A percentile compares a stretch with the other conserved stretches of the same genome.
Evolutionary conservation across 1,139 yeast genomes (phyloP).

Genomic region (Nakaseomyces glabratus): DNA sequence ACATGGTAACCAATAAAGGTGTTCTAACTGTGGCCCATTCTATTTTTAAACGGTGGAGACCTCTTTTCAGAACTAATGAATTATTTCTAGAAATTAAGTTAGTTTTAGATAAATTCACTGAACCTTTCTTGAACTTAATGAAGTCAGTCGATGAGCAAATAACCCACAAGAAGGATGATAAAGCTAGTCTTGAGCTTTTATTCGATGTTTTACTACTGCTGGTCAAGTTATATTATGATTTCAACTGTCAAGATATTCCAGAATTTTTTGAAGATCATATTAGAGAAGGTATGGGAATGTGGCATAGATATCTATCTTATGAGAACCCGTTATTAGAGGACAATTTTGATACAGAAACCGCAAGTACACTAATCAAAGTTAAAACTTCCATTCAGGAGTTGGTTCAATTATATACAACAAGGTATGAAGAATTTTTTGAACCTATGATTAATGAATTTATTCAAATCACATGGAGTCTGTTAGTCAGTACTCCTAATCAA

Average conservation of each 20-base stretch:
- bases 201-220: conserved; percentile 66
- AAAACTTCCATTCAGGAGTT: conserved; percentile 82
- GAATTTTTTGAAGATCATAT: conserved; percentile 94
- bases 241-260: conserved; percentile 96
- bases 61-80: conserved; percentile 84
- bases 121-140: conserved; percentile 65
- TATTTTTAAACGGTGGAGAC: conserved; percentile 94
- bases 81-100: conserved; percentile 78
- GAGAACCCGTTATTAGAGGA: conserved; percentile 47
- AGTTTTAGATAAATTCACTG: conserved; percentile 78
- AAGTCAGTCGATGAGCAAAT: conserved; percentile 60
- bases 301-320: conserved; percentile 71
- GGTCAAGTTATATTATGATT: conserved; percentile 77
- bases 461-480: conserved; percentile 70
- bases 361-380: conserved; percentile 61
- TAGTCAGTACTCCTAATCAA: conserved; percentile 58
- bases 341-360: conserved; percentile 54
- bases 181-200: conserved; percentile 43
- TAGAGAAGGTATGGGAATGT: conserved; percentile 63
- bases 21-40: conserved; percentile 90
- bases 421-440: conserved; percentile 87
- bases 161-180: conserved; percentile 37
- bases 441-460: conserved; percentile 70
- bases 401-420: conserved; percentile 73
- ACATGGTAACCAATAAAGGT: conserved; percentile 72